Base-by-base conservation (phyloP, 1,139 yeast genomes). In the Protomyces lactucae-debilis region DNA sequence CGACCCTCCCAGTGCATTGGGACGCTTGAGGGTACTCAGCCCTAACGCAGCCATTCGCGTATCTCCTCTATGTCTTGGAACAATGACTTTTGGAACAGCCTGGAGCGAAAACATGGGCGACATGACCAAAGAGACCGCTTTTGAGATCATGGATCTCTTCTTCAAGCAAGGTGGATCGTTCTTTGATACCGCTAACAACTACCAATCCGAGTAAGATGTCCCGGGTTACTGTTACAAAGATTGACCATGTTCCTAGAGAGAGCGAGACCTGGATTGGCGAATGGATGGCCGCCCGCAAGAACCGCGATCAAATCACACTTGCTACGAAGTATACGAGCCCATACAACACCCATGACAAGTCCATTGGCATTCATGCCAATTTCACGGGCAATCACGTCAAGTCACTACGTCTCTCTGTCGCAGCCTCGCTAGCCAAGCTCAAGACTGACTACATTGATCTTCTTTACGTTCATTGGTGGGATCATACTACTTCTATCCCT, bases 1-100 rank as follows among this genome's bases (percentile, higher is more conserved):
- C 16, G 68, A 66, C 21, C 70, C 70, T 37, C 52, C 66, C 12
- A 67, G 69, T n/a, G 66, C 64, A 36, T 55, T 68, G 25, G 70
- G 70, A 3, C 68, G 68, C 28, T 46, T 61, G 14, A 65, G 69
- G 4, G 36, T 67, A 9, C 66, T 70, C 23, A 67, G 73, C 2
- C 70, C 71, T 9, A 65, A 68, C 4, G 73, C 73, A 16, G 71
- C 68, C 4, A 69, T 71, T n/a, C 66, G 70, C 32, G 73, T 71
- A 16, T 70, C 72, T 2, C 73, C 73, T 1, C 65, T 71, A 3
- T 68, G 69, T 48, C 67, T 71, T n/a, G 73, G 73, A 6, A 71
- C 71, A 1, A 71, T 71, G 73, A 68, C 66, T 28, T 61, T 71
- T 32, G 73, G 73, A 1, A 69, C 70, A 10, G 70, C 69, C 23